phyloP scores from a whole-genome alignment of 2,329 filamentous ascomycete genomes.

The Microcyclosporella mali region DNA sequence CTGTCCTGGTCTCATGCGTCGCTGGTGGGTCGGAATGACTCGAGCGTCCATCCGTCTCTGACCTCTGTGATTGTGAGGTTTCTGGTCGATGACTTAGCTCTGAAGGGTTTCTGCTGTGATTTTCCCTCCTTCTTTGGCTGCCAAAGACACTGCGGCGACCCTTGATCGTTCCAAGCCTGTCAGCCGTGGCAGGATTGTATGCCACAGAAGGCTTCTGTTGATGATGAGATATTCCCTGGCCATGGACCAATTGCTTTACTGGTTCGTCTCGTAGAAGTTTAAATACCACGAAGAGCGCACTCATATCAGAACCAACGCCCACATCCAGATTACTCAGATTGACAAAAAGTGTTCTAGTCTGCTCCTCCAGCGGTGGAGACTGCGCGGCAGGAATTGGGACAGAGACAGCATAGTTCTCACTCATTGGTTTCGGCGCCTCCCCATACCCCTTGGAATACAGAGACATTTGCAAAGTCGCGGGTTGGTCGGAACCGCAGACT shows the following conservation, averaged over 20 bases:
- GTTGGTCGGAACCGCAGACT: slow-evolving; percentile 66
- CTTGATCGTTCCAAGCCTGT: slow-evolving; percentile 26
- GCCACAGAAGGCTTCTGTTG: slow-evolving; percentile 13
- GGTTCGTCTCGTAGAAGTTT: slow-evolving; percentile 62
- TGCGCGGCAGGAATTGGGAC: slow-evolving; percentile 69
- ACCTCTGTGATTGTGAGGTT: slow-evolving; percentile 24
- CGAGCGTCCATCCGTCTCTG: slow-evolving; percentile 15
- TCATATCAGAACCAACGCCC: slow-evolving; percentile 56
- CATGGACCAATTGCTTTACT: slow-evolving; percentile 20
- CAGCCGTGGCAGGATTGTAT: slow-evolving; percentile 10
- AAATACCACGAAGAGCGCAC: slow-evolving; percentile 74
- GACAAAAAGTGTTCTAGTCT: slow-evolving; percentile 78
- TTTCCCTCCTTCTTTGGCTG: slow-evolving; percentile 47
- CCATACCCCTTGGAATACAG: slow-evolving; percentile 66
- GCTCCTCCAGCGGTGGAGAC: slow-evolving; percentile 57
- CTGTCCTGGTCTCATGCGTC: slow-evolving; percentile 41
- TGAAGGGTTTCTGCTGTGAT: slow-evolving; percentile 15
- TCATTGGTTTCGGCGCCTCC: slow-evolving; percentile 60
- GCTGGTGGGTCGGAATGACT: slow-evolving; percentile 12
- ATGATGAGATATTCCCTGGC: slow-evolving; percentile 16
- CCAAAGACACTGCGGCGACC: slow-evolving; percentile 57
- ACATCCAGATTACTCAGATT: slow-evolving; percentile 75
- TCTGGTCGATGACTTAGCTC: slow-evolving; percentile 15
- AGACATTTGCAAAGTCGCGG: slow-evolving; percentile 69
- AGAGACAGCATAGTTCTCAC: slow-evolving; percentile 76